These are phyloP conservation scores for Anisodus acutangulus DNA, from an alignment of 257 asterid genomes.

Conservation along the genomic window DNA sequence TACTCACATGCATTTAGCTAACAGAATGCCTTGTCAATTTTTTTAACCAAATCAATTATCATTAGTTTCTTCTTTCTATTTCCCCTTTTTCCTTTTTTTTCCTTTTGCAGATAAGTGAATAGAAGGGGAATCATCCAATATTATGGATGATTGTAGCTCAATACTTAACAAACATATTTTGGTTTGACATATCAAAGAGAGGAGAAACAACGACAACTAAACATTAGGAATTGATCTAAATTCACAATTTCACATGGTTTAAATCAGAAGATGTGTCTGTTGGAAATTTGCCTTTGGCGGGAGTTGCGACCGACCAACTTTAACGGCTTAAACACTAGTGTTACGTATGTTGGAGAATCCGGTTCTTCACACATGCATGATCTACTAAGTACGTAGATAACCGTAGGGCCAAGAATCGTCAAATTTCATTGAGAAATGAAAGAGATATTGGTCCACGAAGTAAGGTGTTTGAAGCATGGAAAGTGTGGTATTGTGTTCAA, in stretches of 20 bases:
- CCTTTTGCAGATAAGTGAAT: not conserved
- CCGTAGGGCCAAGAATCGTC: too few relatives aligned
- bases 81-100: not conserved
- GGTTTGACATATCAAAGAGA: not conserved
- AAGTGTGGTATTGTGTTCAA: too few relatives aligned
- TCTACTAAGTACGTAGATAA: too few relatives aligned
- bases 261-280: not conserved
- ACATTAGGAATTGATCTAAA: not conserved
- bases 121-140: not conserved
- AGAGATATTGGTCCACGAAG: too few relatives aligned
- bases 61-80: constrained; percentile 2
- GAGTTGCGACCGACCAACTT: too few relatives aligned
- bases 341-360: too few relatives aligned
- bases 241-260: not conserved
- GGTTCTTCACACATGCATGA: too few relatives aligned
- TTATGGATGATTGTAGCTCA: not conserved
- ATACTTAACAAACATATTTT: not conserved
- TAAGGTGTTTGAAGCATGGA: too few relatives aligned
- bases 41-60: not conserved
- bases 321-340: too few relatives aligned
- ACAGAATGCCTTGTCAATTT: not conserved
- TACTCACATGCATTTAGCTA: not conserved
- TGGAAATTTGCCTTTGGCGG: too few relatives aligned
- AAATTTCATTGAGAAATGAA: too few relatives aligned
- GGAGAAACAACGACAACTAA: not conserved